A percentile compares a stretch with the other conserved stretches of the same genome.
phyloP scores from a whole-genome alignment of 257 asterid species.

The Solanum etuberosum region DNA sequence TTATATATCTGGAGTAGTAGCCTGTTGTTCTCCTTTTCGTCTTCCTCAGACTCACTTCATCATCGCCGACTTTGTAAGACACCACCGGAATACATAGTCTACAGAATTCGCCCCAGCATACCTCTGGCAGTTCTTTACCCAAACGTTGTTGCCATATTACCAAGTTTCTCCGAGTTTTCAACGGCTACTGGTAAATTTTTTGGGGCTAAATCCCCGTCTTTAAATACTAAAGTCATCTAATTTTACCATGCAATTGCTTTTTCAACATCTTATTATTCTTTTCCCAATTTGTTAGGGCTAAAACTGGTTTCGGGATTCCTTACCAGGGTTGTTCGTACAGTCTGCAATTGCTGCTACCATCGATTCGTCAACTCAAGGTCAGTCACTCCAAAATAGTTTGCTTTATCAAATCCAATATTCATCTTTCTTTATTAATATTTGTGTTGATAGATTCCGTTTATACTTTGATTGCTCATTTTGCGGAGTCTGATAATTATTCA shows the following conservation, averaged over 20 bases:
- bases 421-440: not conserved
- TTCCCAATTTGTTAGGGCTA: not conserved
- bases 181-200: not conserved
- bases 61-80: not conserved
- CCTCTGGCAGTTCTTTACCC: not conserved
- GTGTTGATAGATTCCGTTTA: not conserved
- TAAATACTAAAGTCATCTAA: not conserved
- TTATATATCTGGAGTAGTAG: not conserved
- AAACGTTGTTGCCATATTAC: not conserved
- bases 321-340: not conserved
- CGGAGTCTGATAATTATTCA: not conserved
- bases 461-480: not conserved
- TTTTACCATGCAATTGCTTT: not conserved
- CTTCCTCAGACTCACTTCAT: not conserved
- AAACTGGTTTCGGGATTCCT: not conserved
- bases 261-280: not conserved
- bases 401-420: not conserved
- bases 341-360: not conserved
- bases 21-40: not conserved
- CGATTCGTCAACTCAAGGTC: not conserved
- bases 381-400: not conserved
- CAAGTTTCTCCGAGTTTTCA: not conserved
- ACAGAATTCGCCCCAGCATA: not conserved
- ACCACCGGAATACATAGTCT: not conserved
- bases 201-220: not conserved